Base-by-base conservation (phyloP, 306 rosid species). In the Mimosa bimucronata region DNA sequence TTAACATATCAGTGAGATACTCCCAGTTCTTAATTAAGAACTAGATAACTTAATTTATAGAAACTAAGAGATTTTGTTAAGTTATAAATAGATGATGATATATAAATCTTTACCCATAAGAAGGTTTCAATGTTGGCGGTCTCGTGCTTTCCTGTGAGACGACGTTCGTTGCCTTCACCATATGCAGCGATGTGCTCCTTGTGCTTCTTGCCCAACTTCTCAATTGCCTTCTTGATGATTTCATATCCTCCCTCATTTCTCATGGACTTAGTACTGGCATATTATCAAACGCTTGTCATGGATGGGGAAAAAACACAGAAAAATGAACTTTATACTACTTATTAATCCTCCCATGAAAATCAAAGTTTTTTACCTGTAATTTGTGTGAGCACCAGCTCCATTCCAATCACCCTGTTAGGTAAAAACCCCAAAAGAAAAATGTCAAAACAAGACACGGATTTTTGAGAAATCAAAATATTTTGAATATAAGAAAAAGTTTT, bases 361-460 rank as follows among this genome's bases (percentile, higher is more conserved):
- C 40, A 69, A n/a, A 15, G 16, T 19, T 74, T 77, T n/a, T 74
- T 77, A 94, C 98, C 98, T 94, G 90, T 94, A 94, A 76, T 94
- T 94, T 1, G 97, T 84, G 88, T 94, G 97, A 85, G 98, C 98
- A 77, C 98, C 95, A 77, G 98, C 98, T 60, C 97, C 98, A 57
- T 90, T 94, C 98, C 98, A 94, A 62, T 94, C 98, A 82, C 98
- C 98, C 92, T 90, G 58, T 62, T n/a, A 7, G 18, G 9, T 41
- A 19, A 12, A 26, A 58, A 18, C 48, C 29, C 55, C 68, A 71
- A 23, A 14, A 5, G 38, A 29, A 37, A 58, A 1, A 12, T 38
- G 23, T 69, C 28, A 52, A 21, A 21, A 7, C 3, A 8, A 26
- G 62, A 21, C 62, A 55, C 9, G 29, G 14, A 55, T n/a, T 2